Conservation (phyloP, 1,284 basidiomycete species). For the Austroboletus olivaceoglutinosus region DNA sequence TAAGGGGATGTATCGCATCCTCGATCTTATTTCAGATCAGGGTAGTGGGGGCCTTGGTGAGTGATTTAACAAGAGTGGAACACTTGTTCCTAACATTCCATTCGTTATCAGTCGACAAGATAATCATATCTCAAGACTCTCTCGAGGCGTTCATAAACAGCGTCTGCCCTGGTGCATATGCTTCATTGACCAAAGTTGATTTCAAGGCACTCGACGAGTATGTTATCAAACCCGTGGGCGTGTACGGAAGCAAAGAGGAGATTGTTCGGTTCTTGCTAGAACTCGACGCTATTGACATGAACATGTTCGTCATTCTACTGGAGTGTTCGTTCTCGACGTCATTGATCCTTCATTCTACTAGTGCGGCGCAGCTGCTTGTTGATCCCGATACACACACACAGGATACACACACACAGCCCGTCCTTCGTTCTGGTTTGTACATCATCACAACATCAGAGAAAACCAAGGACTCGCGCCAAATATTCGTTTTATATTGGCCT, state of each 20-base stretch:
- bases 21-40: no score
- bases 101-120: slow-evolving; percentile 48
- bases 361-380: slow-evolving; percentile 21
- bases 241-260: slow-evolving; percentile 53
- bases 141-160: slow-evolving; percentile 45
- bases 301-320: slow-evolving; percentile 31
- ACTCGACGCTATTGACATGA: slow-evolving; percentile 36
- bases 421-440: slow-evolving; percentile 53
- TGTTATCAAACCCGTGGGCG: no score
- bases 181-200: slow-evolving; percentile 50
- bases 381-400: slow-evolving; percentile 24
- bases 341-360: slow-evolving; percentile 4
- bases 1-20: slow-evolving; percentile 47
- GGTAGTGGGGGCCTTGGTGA: slow-evolving; percentile 51
- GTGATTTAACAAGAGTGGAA: background rate
- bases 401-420: slow-evolving; percentile 24
- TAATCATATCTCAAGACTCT: slow-evolving; percentile 52
- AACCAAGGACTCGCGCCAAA: no score
- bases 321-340: background rate
- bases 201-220: slow-evolving; percentile 49
- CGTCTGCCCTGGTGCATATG: slow-evolving; percentile 43
- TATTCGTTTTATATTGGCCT: no score
- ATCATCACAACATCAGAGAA: slow-evolving; percentile 26
- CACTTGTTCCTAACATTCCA: no score
- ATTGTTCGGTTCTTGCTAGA: slow-evolving; percentile 45